A percentile compares a stretch with the other conserved stretches of the same genome.
Evolutionary conservation across 148 eudicot species (phyloP).

Genomic region (Vaccinium vitisidaea): DNA sequence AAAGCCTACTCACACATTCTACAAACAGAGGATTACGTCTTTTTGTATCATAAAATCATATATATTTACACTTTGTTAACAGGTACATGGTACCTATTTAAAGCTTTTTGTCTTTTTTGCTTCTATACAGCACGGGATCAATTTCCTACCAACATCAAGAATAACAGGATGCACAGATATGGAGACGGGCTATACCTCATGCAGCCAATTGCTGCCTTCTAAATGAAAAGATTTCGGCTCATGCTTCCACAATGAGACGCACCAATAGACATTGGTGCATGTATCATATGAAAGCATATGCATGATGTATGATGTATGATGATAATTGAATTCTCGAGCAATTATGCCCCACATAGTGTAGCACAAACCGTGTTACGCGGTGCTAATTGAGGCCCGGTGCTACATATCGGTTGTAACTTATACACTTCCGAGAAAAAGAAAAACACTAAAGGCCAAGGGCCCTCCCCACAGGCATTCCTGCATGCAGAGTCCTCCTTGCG

Average conservation of each 20-base stretch:
- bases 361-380: not conserved
- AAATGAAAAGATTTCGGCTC: not conserved
- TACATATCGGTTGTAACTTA: not conserved
- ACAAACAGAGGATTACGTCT: not conserved
- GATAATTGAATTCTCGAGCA: not conserved
- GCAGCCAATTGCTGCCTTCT: constrained; percentile 7
- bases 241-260: not conserved
- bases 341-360: not conserved
- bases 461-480: not conserved
- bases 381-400: not conserved
- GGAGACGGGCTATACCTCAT: not conserved
- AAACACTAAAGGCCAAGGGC: too few species aligned
- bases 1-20: not conserved
- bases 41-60: not conserved
- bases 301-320: too few species aligned
- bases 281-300: not conserved
- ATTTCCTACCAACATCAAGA: not conserved
- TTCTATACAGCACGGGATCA: not conserved
- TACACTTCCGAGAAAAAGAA: not conserved
- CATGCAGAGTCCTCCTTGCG: not conserved
- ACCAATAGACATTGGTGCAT: not conserved
- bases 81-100: not conserved
- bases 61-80: not conserved
- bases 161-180: not conserved
- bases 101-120: not conserved